A percentile compares a stretch with the other conserved stretches of the same genome.
These are phyloP conservation scores for Phyllosticta capitalensis DNA, from an alignment of 2,329 filamentous ascomycete genomes.

Conservation along the genomic window DNA sequence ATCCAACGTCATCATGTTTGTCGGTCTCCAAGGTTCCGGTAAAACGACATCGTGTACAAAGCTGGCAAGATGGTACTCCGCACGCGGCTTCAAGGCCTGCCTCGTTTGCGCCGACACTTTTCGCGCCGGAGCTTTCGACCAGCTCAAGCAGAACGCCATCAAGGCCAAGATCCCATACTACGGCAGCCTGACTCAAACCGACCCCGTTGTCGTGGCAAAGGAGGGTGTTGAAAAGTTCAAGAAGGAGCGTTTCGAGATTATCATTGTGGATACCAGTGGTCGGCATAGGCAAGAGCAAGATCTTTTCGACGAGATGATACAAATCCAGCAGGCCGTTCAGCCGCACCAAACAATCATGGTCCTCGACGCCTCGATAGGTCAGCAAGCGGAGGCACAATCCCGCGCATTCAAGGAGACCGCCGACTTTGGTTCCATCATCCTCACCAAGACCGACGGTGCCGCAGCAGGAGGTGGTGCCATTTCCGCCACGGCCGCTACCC, in stretches of 20 bases:
- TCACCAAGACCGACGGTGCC: constrained; percentile 96
- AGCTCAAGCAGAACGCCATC: constrained; percentile 96
- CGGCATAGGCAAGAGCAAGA: constrained; percentile 91
- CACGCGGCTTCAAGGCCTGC: constrained; percentile 82
- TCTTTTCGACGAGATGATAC: constrained; percentile 93
- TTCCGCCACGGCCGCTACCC: constrained; percentile 89
- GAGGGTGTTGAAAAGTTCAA: constrained; percentile 98
- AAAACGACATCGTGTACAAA: constrained; percentile 99
- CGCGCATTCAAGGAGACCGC: constrained; percentile 96
- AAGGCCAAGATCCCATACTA: constrained; percentile 99
- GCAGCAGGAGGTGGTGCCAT: constrained; percentile 95
- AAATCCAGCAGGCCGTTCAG: constrained; percentile 82
- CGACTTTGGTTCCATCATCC: constrained; percentile 96
- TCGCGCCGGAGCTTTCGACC: constrained; percentile 94
- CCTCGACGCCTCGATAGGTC: constrained; percentile 89
- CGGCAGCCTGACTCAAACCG: constrained; percentile 89
- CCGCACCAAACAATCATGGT: constrained; percentile 99
- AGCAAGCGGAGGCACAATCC: constrained; percentile 88
- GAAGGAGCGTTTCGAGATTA: constrained; percentile 96
- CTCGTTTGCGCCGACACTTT: constrained; percentile 97
- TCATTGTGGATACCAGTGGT: constrained; percentile 96
- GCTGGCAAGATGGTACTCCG: constrained; percentile 88
- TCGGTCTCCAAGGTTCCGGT: constrained; percentile 91
- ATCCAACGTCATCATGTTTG: constrained; percentile 98
- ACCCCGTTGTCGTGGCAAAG: constrained; percentile 85